Percentiles rank a stretch among this genome's conserved stretches.
phyloP scores from a whole-genome alignment of 495 filamentous ascomycete genomes.

The Corynascus novoguineensis region DNA sequence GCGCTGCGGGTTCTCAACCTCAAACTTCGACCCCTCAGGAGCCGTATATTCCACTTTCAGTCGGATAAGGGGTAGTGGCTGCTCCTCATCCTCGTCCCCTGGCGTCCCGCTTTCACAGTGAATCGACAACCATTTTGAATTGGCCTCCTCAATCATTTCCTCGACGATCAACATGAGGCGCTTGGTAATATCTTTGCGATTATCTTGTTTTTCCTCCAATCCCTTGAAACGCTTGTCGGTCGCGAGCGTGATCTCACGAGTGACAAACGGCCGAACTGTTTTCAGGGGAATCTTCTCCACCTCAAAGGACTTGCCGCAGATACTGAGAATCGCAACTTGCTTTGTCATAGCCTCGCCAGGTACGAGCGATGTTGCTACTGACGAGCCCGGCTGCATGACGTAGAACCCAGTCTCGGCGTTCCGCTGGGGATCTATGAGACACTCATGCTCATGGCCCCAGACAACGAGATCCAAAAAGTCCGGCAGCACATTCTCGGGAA shows the following conservation, averaged over 20 bases:
- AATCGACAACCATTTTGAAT: constrained; percentile 70
- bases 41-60: constrained; percentile 88
- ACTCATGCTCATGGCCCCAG: constrained; percentile 99
- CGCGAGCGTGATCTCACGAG: constrained; percentile 71
- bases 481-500: constrained; percentile 91
- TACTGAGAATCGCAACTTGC: constrained; percentile 76
- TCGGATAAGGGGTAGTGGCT: constrained; percentile 77
- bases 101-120: constrained; percentile 45
- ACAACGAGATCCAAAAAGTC: constrained; percentile 86
- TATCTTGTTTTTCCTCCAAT: constrained; percentile 73
- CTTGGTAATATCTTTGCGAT: constrained; percentile 69
- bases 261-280: constrained; percentile 85
- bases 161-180: constrained; percentile 73
- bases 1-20: constrained; percentile 91
- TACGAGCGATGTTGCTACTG: constrained; percentile 85
- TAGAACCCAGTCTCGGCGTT: constrained; percentile 87
- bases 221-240: constrained; percentile 72
- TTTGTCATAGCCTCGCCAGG: constrained; percentile 90
- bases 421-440: constrained; percentile 71
- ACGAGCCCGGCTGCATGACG: constrained; percentile 97
- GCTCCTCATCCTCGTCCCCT: constrained; percentile 54
- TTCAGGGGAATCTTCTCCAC: constrained; percentile 79
- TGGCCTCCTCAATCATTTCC: constrained; percentile 80
- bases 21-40: constrained; percentile 78
- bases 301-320: constrained; percentile 77